Base-by-base conservation (phyloP, 768 basidiomycete genomes). In the Gloeopeniophorella convolvens region DNA sequence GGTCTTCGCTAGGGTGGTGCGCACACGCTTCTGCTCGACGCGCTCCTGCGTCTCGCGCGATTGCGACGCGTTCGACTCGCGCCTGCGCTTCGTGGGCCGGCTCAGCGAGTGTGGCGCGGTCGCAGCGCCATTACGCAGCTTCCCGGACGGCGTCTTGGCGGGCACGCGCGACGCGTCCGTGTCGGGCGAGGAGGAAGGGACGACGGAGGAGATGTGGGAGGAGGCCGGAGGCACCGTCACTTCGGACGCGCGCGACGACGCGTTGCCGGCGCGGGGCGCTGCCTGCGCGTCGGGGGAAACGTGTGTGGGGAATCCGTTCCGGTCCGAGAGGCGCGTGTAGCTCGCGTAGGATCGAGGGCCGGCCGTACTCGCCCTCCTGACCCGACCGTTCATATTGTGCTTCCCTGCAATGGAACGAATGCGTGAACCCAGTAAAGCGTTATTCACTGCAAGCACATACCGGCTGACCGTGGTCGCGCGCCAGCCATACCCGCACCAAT, bases 1-100 rank as follows among this genome's bases (percentile, higher is more conserved):
- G 45, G 48, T 10, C 2, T 33, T 6, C 12, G 33, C 18, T 4
- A 27, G 18, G 16, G 41, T 9, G 12, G 51, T 48, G 11, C 26
- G 47, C 18, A 46, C 51, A 32, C 51, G 51, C 16, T 53, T 53
- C 23, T 53, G 45, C 18, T 48, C 45, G 12, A 53, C 51, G 23
- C 4, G 35, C 27, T 53, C 51, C 24, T 48, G 51, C 2, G 51
- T 46, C 18, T 53, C 46, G 10, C 41, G 45, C 34, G 48, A 13
- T 10, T 31, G 34, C 5, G 28, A 48, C 20, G 8, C 26, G 7
- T 20, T 35, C 40, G 46, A 48, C 23, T 53, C 34, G 13, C 45
- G 21, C 42, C 48, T 53, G 13, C 51, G 51, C 26, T 53, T 53
- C 27, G 24, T 42, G 4, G 40, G 5, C 8, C 1, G 10, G 12